phyloP scores from a whole-genome alignment of 495 filamentous ascomycete genomes.

The Penicillium pulvis region DNA sequence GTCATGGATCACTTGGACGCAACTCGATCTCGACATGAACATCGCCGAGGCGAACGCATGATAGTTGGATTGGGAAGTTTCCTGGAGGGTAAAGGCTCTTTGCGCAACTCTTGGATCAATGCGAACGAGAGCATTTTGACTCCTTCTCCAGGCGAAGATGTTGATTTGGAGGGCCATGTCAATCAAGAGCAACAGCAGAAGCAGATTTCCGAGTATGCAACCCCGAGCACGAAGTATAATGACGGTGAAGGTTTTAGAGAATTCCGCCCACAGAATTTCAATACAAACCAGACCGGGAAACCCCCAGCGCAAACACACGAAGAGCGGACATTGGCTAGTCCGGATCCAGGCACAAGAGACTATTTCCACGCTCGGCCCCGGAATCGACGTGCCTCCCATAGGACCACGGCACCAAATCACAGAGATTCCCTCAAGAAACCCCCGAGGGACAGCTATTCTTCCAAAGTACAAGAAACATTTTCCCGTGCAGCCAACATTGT shows the following conservation, averaged over 20 bases:
- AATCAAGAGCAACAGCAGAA: conserved; percentile 22
- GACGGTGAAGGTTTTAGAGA: not conserved
- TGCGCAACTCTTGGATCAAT: conserved; percentile 20
- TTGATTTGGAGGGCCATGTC: conserved; percentile 15
- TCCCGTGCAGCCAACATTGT: conserved; percentile 50
- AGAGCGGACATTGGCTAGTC: not conserved
- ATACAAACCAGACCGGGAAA: not conserved
- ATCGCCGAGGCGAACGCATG: conserved; percentile 23
- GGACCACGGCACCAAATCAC: not conserved
- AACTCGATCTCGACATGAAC: conserved; percentile 11
- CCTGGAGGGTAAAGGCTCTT: conserved; percentile 23
- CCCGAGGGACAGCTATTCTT: conserved; percentile 9
- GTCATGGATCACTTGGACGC: conserved; percentile 20
- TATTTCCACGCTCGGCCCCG: conserved; percentile 1
- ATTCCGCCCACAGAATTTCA: conserved; percentile 4
- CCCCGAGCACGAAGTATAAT: not conserved
- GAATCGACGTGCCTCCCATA: conserved; percentile 4
- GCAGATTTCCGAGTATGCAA: conserved; percentile 12
- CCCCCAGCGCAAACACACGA: not conserved
- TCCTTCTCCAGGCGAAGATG: not conserved
- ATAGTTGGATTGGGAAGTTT: conserved; percentile 23
- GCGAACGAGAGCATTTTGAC: not conserved
- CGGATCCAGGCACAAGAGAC: not conserved
- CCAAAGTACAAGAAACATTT: conserved; percentile 17
- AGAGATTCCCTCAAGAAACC: not conserved